phyloP scores from a whole-genome alignment of 23 red algal species.

The Gracilaria vermiculophylla region DNA sequence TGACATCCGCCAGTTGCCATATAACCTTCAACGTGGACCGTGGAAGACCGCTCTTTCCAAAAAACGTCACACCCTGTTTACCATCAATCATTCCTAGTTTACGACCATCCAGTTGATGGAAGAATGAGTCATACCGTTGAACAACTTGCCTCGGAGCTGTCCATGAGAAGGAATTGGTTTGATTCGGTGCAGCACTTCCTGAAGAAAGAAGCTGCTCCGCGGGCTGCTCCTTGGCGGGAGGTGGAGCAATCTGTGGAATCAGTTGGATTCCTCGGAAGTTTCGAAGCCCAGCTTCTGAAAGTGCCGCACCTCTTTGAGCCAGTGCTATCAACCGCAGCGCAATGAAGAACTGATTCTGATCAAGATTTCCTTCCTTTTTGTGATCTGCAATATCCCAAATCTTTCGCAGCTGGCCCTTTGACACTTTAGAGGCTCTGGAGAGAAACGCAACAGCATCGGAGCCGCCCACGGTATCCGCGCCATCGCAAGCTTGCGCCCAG shows the following conservation, averaged over 20 bases:
- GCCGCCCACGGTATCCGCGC: conserved; percentile 44
- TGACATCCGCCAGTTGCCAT: conserved; percentile 89
- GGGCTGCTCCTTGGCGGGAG: conserved; percentile 16
- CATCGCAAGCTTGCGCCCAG: conserved; percentile 70
- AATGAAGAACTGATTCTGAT: conserved; percentile 88
- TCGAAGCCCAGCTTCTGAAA: conserved; percentile 81
- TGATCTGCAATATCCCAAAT: conserved; percentile 96
- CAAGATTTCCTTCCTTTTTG: conserved; percentile 64
- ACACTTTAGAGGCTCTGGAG: conserved; percentile 65
- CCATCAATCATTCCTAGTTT: conserved; percentile 62
- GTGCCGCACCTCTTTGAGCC: conserved; percentile 84
- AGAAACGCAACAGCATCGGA: conserved; percentile 70
- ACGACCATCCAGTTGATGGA: conserved; percentile 21
- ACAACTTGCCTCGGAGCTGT: conserved; percentile 51
- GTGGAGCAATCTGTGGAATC: conserved; percentile 76
- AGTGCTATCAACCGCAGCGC: conserved; percentile 93
- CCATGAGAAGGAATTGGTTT: conserved; percentile 57
- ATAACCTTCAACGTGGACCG: conserved; percentile 71
- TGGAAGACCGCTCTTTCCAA: conserved; percentile 79
- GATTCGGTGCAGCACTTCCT: neutral
- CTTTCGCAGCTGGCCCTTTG: conserved; percentile 65
- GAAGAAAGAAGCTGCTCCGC: neutral
- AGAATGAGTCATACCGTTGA: conserved; percentile 79
- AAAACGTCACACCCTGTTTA: conserved; percentile 53
- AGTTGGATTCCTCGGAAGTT: conserved; percentile 92